phyloP scores from a whole-genome alignment of 2,329 filamentous ascomycete species.

The Fusarium musae region DNA sequence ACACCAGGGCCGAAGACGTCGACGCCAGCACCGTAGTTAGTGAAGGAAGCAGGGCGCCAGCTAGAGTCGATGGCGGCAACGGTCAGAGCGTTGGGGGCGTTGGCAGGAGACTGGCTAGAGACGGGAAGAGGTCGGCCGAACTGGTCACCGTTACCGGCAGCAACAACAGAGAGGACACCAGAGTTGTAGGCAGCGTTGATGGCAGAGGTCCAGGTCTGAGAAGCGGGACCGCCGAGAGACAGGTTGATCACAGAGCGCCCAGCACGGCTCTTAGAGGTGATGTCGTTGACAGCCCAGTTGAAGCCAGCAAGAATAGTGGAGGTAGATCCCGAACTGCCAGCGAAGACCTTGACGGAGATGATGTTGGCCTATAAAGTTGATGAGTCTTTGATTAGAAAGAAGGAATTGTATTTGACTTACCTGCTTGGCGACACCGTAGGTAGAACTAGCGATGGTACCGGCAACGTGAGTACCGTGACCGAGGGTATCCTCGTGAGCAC shows the following conservation, averaged over 20 bases:
- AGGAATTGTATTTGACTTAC: constrained; percentile 3
- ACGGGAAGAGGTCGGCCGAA: constrained; percentile 49
- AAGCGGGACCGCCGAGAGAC: constrained; percentile 53
- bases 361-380: constrained; percentile 34
- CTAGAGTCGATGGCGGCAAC: constrained; percentile 57
- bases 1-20: constrained; percentile 58
- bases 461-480: constrained; percentile 58
- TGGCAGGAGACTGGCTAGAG: constrained; percentile 57
- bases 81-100: constrained; percentile 58
- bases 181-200: constrained; percentile 53
- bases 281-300: constrained; percentile 54
- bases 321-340: constrained; percentile 26
- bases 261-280: constrained; percentile 48
- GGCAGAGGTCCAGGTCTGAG: constrained; percentile 53
- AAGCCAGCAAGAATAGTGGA: constrained; percentile 53
- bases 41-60: constrained; percentile 56
- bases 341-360: constrained; percentile 50
- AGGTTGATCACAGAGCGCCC: constrained; percentile 52
- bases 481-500: constrained; percentile 48
- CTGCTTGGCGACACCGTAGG: constrained; percentile 58
- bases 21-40: constrained; percentile 59
- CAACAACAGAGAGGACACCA: constrained; percentile 58
- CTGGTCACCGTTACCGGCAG: constrained; percentile 57
- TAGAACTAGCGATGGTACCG: constrained; percentile 52
- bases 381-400: not conserved